These are phyloP conservation scores for Fusarium sp. DNA, from an alignment of 2,329 filamentous ascomycete genomes.

Conservation along the genomic window DNA sequence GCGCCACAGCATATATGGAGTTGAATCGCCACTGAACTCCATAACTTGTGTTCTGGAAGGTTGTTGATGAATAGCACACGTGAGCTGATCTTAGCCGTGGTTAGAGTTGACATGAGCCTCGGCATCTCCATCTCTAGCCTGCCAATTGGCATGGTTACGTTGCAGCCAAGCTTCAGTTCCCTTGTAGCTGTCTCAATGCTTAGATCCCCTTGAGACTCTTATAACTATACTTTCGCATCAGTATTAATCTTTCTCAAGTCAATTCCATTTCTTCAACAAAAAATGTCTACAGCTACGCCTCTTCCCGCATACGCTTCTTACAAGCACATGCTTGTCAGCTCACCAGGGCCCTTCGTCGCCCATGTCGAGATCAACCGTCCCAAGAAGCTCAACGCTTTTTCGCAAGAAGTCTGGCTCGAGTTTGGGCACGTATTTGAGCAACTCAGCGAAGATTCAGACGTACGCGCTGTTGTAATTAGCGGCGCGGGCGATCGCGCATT, in stretches of 20 bases:
- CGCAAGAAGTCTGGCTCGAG: conserved; percentile 87
- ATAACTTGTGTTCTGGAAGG: neutral
- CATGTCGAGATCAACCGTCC: conserved; percentile 93
- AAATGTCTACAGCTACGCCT: conserved; percentile 44
- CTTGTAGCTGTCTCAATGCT: neutral
- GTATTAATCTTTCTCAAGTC: neutral
- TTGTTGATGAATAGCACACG: conserved; percentile 14
- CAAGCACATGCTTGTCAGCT: conserved; percentile 79
- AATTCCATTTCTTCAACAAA: neutral
- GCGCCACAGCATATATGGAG: neutral
- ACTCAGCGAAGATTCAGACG: conserved; percentile 76
- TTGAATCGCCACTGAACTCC: neutral
- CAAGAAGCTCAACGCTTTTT: conserved; percentile 88
- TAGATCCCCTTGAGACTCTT: neutral
- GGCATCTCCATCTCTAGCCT: conserved; percentile 39
- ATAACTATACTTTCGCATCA: neutral
- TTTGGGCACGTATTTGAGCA: conserved; percentile 77
- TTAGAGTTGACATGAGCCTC: conserved; percentile 36
- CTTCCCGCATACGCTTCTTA: conserved; percentile 60
- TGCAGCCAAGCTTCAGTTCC: conserved; percentile 17
- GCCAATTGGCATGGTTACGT: conserved; percentile 28
- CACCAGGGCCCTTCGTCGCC: conserved; percentile 78
- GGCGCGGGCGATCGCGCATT: conserved; percentile 87
- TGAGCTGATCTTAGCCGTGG: conserved; percentile 17
- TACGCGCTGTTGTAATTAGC: conserved; percentile 83